Conservation (phyloP, 2,329 filamentous ascomycete species). For the Paecilomyces dactylethromorphus region DNA sequence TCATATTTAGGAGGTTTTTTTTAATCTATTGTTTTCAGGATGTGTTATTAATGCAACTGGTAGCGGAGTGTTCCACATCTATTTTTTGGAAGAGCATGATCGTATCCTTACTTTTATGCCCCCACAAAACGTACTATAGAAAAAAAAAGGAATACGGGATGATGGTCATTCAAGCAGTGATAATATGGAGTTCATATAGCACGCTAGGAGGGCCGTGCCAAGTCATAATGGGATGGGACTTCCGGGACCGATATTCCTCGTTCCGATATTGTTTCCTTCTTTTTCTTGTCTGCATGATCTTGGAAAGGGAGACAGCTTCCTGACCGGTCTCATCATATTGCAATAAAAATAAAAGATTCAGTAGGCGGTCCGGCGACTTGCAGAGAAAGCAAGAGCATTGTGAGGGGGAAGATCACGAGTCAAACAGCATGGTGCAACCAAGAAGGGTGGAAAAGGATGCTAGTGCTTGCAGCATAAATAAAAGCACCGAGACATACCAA, state of each 20-base stretch:
- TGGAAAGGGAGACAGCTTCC: neutral
- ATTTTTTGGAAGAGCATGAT: too few species aligned
- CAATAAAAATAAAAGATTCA: neutral
- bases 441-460: neutral
- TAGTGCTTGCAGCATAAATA: constrained; percentile 1
- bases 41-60: neutral
- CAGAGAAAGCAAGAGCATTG: neutral
- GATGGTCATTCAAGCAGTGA: neutral
- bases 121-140: too few species aligned
- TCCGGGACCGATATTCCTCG: neutral
- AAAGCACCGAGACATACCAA: neutral
- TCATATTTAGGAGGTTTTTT: too few species aligned
- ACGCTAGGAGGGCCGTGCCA: neutral
- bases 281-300: neutral
- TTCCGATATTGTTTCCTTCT: neutral
- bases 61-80: too few species aligned
- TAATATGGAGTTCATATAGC: neutral
- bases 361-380: neutral
- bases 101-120: too few species aligned
- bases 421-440: neutral
- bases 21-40: neutral
- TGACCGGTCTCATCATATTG: neutral
- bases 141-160: neutral
- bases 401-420: neutral
- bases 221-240: neutral